phyloP scores from a whole-genome alignment of 768 basidiomycete genomes.

The Naganishia vishniacii region DNA sequence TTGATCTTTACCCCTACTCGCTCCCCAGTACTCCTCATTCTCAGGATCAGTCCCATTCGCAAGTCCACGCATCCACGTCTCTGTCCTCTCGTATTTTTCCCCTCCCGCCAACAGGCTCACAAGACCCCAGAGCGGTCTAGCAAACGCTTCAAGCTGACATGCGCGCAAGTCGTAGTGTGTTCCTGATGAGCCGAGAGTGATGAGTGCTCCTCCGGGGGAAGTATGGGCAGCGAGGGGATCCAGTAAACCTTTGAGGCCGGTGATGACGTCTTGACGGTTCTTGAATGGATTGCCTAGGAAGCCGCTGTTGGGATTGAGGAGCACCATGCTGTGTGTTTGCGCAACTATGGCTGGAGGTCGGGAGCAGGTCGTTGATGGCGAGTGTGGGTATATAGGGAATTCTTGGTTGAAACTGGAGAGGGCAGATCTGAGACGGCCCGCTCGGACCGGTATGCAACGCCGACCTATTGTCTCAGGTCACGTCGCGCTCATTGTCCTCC shows the following conservation, averaged over 20 bases:
- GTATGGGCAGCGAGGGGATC: slow-evolving; percentile 66
- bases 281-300: slow-evolving; percentile 56
- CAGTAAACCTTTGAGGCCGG: slow-evolving; percentile 57
- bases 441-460: neutral
- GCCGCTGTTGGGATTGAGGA: slow-evolving; percentile 31
- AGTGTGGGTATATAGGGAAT: neutral
- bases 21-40: slow-evolving; percentile 68
- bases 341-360: no score
- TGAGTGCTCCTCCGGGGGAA: slow-evolving; percentile 65
- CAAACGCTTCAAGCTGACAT: slow-evolving; percentile 66
- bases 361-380: neutral
- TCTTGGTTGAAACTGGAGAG: neutral
- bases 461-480: no score
- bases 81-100: slow-evolving; percentile 54
- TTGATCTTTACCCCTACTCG: slow-evolving; percentile 69
- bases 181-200: slow-evolving; percentile 59
- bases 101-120: slow-evolving; percentile 64
- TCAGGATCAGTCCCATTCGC: slow-evolving; percentile 64
- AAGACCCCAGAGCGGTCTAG: slow-evolving; percentile 70
- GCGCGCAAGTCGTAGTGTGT: slow-evolving; percentile 69
- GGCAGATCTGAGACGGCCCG: neutral
- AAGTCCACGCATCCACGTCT: slow-evolving; percentile 64
- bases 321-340: slow-evolving; percentile 31
- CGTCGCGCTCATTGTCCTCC: no score
- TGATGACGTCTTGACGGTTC: slow-evolving; percentile 59